Conservation (phyloP, 2,329 filamentous ascomycete species). For the Lasiodiplodia citricola region DNA sequence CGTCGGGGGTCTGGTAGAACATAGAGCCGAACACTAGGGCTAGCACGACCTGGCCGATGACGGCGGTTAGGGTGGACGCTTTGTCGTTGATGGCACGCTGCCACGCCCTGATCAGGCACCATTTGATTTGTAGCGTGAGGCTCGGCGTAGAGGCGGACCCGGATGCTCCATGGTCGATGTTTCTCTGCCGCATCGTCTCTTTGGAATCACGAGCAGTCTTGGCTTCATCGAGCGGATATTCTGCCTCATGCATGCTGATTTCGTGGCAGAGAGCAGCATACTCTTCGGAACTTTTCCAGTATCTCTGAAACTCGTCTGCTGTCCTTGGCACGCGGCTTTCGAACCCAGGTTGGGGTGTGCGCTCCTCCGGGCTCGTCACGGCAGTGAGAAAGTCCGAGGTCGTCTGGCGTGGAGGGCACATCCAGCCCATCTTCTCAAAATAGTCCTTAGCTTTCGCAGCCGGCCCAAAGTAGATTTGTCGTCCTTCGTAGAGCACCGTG, state of each 20-base stretch:
- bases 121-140: constrained; percentile 53
- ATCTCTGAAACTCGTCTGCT: constrained; percentile 53
- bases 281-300: constrained; percentile 46
- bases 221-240: neutral
- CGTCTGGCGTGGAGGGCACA: constrained; percentile 70
- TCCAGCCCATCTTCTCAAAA: constrained; percentile 72
- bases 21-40: constrained; percentile 67
- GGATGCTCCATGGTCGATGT: neutral
- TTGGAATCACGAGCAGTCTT: neutral
- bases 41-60: constrained; percentile 59
- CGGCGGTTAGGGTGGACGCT: constrained; percentile 40
- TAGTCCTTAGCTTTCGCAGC: constrained; percentile 64
- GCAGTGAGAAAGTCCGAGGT: constrained; percentile 78
- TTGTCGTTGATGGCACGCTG: constrained; percentile 42
- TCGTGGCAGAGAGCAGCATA: neutral
- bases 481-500: constrained; percentile 75
- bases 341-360: constrained; percentile 47
- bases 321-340: constrained; percentile 54
- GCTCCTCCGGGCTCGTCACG: constrained; percentile 61
- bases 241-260: neutral
- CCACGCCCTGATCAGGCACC: constrained; percentile 39
- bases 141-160: constrained; percentile 54
- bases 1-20: constrained; percentile 60
- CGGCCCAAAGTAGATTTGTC: constrained; percentile 77
- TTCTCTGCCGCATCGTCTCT: neutral